Evolutionary conservation across 1,139 yeast species (phyloP), one percentile per base, ranked within the genome.

Genomic region (Komagataea norvegica): DNA sequence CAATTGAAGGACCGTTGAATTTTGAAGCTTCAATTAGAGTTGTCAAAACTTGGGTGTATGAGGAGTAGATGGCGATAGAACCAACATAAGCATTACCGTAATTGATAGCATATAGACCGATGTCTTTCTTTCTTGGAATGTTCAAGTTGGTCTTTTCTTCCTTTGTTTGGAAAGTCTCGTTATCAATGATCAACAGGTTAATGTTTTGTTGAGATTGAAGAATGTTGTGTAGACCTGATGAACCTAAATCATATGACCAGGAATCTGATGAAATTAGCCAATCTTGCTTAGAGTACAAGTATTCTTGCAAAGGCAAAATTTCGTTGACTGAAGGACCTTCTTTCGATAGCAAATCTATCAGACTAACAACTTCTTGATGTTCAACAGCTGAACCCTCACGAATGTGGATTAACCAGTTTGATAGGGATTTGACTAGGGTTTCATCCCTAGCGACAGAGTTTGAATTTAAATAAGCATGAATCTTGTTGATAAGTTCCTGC

Each of bases 261-360:
- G 94, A 78, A 61, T 89, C 97, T 8, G 96, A 87, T 18, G 96
- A 96, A 45, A 91, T 70, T 45, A 89, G 68, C 98, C 98, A 89
- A 44, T 77, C 72, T 19, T 83, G 69, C 37, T 68, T 67, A 29
- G 67, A 55, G 31, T 59, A 54, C 47, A 81, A 70, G 46, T 65
- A 69, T 4, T 67, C 63, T 44, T 72, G 64, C 31, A 65, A 61
- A 3, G 64, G 59, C 33, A 82, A 65, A 11, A 83, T 64, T 10
- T 65, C 57, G 34, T 64, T 51, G 6, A 84, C 67, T 14, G 65
- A 52, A 11, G 67, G 62, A 19, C 36, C 36, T 25, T 39, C 42
- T 14, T 33, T 36, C 25, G 19, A 8, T 18, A 39, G 17, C 3
- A 33, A 14, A 19, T 29, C 37, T 11, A 36, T 13, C 22, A 39